Percentiles rank a stretch among this genome's conserved stretches.
phyloP scores from a whole-genome alignment of 306 rosid genomes.

The Medicago truncatula region DNA sequence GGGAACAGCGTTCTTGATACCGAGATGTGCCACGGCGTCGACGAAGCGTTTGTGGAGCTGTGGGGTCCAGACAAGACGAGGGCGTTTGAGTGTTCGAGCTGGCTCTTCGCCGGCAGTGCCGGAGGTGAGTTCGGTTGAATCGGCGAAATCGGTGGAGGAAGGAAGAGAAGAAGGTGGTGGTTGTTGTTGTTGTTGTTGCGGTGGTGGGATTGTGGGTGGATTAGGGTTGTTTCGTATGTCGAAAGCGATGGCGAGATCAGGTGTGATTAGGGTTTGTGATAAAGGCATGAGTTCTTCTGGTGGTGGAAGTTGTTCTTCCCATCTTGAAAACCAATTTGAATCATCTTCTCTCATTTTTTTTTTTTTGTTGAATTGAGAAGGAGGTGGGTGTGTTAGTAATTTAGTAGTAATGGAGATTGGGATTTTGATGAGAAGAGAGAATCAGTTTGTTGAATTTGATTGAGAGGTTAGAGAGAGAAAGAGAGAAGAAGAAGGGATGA shows the following conservation, averaged over 20 bases:
- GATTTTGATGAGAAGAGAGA: conserved; percentile 15
- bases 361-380: conserved; percentile 34
- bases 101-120: conserved; percentile 91
- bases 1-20: conserved; percentile 95
- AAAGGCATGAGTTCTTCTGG: conserved; percentile 88
- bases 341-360: conserved; percentile 91
- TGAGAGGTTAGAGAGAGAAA: background rate
- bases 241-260: conserved; percentile 92
- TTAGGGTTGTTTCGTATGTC: conserved; percentile 63
- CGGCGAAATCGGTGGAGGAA: conserved; percentile 82
- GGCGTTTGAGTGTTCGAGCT: conserved; percentile 91
- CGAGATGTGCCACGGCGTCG: conserved; percentile 94
- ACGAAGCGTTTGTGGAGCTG: conserved; percentile 97
- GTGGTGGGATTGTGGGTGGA: conserved; percentile 38
- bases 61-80: conserved; percentile 96
- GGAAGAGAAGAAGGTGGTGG: conserved; percentile 53
- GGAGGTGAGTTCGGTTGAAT: conserved; percentile 18
- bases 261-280: conserved; percentile 95
- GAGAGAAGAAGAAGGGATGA: background rate
- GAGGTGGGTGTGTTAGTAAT: background rate
- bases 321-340: conserved; percentile 84
- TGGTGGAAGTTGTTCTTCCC: conserved; percentile 89
- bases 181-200: conserved; percentile 54
- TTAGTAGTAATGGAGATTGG: conserved; percentile 18
- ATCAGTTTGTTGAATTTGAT: conserved; percentile 32